Base-by-base conservation (phyloP, 78 protist species). In the Chrysochromulina parva region DNA sequence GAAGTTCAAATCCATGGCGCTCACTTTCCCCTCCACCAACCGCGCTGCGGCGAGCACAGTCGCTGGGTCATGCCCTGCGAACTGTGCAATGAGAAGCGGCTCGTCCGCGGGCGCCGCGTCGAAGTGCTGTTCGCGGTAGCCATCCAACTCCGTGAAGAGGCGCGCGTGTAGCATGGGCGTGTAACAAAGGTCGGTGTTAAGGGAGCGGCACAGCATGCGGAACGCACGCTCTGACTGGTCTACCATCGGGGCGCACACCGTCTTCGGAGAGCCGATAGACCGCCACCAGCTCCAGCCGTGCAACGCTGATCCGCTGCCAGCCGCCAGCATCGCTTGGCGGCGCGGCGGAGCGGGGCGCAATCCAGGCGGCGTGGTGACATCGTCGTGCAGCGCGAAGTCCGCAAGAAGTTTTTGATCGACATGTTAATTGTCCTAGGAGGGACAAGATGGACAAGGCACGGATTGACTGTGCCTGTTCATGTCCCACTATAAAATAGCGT, bases 231-330 rank as follows among this genome's bases (percentile, higher is more conserved):
- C 98, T 24, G 92, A 71, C 55, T 66, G 93, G 62, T 95, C 98
- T 13, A 97, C 96, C 97, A 93, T 92, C 14, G 97, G 97, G n/a
- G 97, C 97, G 53, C 92, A 76, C 28, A 95, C 76, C 26, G 6
- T 76, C 17, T 22, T 20, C 65, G 94, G 94, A 16, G 81, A 11
- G 54, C 90, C 90, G 9, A 92, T 48, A 6, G 71, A 1, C 52
- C 20, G 9, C 60, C 71, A 92, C 11, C 62, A 86, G 26, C 52
- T 48, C 69, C 84, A 86, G n/a, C n/a, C n/a, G n/a, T n/a, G n/a
- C n/a, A n/a, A n/a, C n/a, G n/a, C n/a, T n/a, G n/a, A n/a, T n/a
- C n/a, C n/a, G n/a, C n/a, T n/a, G n/a, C n/a, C n/a, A n/a, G n/a
- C n/a, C n/a, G n/a, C n/a, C n/a, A n/a, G n/a, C n/a, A n/a, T n/a